Evolutionary conservation across 2,329 filamentous ascomycete species (phyloP), one percentile per base, ranked within the genome.

Genomic region (Emergomyces pasteurianus): DNA sequence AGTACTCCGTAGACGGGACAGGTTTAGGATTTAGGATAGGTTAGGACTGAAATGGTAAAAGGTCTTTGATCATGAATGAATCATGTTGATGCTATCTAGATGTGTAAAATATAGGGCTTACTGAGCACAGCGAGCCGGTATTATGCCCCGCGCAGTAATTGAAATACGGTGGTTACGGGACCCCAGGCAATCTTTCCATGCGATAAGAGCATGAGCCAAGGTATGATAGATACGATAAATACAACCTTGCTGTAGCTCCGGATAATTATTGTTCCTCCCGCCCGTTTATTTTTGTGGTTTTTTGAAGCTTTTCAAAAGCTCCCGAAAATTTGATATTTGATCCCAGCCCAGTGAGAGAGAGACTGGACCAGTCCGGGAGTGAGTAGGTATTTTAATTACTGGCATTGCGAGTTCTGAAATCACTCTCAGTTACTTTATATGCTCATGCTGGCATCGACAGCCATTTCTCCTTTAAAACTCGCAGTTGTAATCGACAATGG

Each of bases 401-500:
- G 49, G 6, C 21, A 52, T 52, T 43, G 21, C 21, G 21, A 36
- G 16, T n/a, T 23, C 34, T 54, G 18, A 28, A 31, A 43, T 26
- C n/a, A 4, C 4, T n/a, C 14, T 23, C 40, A 9, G 12, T 28
- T 18, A 43, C 18, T 38, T 10, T 23, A 31, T 43, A 8, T 31
- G 10, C 38, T 43, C 54, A 56, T 56, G 54, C 54, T 2, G 34
- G 34, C 34, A n/a, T 38, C 1, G 18, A 23, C 12, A 54, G 34
- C 21, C n/a, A 23, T 28, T 36, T 36, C 7, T 4, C 31, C 31
- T 21, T 38, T 5, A 36, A 38, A 21, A n/a, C 18, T 10, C 42
- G 12, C 50, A 14, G 12, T 18, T n/a, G 10, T 31, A 23, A 28
- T 52, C 49, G 7, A 55, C 59, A 54, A 76, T 77, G 72, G 71